Conservation (phyloP, 495 filamentous ascomycete genomes). For the Lasiosphaeria miniovina region DNA sequence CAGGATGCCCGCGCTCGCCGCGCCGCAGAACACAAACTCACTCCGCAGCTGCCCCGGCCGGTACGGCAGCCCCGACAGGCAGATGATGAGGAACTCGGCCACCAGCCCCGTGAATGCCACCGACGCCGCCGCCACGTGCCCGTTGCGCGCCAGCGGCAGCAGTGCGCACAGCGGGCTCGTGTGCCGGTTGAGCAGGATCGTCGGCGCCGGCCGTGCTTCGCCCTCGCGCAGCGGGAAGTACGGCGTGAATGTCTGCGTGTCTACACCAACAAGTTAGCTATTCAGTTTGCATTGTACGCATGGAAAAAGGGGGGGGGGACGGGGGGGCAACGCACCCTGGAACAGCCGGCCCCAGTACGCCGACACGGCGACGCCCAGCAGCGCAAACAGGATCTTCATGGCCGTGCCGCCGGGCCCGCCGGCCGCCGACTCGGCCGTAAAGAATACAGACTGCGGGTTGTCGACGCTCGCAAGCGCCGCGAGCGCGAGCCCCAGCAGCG, state of each 20-base stretch:
- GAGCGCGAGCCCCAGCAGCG: constrained; percentile 20
- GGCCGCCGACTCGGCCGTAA: constrained; percentile 4
- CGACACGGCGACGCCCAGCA: constrained; percentile 19
- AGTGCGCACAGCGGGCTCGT: constrained; percentile 28
- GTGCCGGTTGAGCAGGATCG: constrained; percentile 24
- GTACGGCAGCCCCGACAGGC: constrained; percentile 29
- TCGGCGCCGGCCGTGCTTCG: constrained; percentile 18
- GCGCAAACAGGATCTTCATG: constrained; percentile 20
- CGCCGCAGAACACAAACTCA: constrained; percentile 29
- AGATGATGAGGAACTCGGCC: constrained; percentile 29
- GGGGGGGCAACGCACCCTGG: constrained; percentile 6
- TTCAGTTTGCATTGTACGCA: neutral
- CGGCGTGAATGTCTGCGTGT: constrained; percentile 21
- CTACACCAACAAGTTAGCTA: neutral
- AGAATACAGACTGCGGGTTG: constrained; percentile 15
- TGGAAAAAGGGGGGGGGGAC: neutral
- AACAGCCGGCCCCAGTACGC: constrained; percentile 23
- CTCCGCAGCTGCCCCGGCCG: constrained; percentile 28
- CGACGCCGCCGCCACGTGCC: constrained; percentile 21
- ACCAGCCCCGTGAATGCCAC: constrained; percentile 26
- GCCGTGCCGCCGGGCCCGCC: constrained; percentile 3
- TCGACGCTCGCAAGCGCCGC: constrained; percentile 17
- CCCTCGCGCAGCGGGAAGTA: constrained; percentile 16
- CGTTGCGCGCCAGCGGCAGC: constrained; percentile 21
- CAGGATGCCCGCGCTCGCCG: constrained; percentile 20